These are phyloP conservation scores for Periconia sp. DNA, from an alignment of 2,329 filamentous ascomycete species.

Conservation along the genomic window DNA sequence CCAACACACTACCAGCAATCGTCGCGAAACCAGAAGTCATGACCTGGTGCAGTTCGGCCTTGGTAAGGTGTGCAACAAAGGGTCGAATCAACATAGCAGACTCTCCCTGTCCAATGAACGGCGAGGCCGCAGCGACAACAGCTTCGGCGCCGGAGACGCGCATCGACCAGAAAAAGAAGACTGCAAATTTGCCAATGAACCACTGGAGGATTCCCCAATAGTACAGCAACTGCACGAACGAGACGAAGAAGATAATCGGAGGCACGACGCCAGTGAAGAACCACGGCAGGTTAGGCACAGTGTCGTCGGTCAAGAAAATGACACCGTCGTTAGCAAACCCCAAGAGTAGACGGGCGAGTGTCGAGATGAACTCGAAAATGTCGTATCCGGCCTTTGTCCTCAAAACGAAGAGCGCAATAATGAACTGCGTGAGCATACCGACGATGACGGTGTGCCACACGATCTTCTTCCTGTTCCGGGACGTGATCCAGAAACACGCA, in stretches of 20 bases:
- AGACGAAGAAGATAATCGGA: slow-evolving; percentile 94
- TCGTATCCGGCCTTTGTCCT: slow-evolving; percentile 80
- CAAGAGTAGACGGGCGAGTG: slow-evolving; percentile 74
- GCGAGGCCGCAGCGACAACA: slow-evolving; percentile 90
- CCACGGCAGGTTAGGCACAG: slow-evolving; percentile 57
- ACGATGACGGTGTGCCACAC: slow-evolving; percentile 69
- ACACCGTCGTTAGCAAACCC: slow-evolving; percentile 78
- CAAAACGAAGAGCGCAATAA: slow-evolving; percentile 87
- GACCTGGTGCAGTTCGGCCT: slow-evolving; percentile 88
- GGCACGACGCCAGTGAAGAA: slow-evolving; percentile 85
- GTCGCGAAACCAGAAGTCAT: slow-evolving; percentile 94
- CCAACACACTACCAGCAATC: slow-evolving; percentile 85
- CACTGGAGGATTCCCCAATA: slow-evolving; percentile 84
- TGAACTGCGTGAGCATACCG: slow-evolving; percentile 86
- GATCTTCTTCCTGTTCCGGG: slow-evolving; percentile 67
- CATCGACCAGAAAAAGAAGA: slow-evolving; percentile 90
- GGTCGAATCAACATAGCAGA: slow-evolving; percentile 90
- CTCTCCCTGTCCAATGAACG: slow-evolving; percentile 94
- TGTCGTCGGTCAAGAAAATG: slow-evolving; percentile 68
- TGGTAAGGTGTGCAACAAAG: slow-evolving; percentile 83
- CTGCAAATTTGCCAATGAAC: slow-evolving; percentile 86
- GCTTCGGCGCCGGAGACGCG: slow-evolving; percentile 88
- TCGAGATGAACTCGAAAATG: slow-evolving; percentile 89
- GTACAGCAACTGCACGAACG: slow-evolving; percentile 86
- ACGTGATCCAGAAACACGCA: slow-evolving; percentile 70